phyloP scores from a whole-genome alignment of 2,329 filamentous ascomycete genomes.

The Aureobasidium sp. region DNA sequence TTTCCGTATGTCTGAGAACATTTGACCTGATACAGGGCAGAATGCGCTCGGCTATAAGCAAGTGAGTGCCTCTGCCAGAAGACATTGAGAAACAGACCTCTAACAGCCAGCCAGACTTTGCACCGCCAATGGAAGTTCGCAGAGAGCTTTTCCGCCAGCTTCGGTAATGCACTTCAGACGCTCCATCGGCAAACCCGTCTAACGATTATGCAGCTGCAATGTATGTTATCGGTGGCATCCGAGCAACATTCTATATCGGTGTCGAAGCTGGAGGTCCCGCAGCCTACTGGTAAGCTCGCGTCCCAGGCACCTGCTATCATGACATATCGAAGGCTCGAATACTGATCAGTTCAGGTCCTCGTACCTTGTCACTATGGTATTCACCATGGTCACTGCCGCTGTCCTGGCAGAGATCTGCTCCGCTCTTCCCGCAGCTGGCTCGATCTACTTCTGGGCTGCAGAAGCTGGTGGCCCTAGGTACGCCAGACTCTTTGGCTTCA shows the following conservation, averaged over 20 bases:
- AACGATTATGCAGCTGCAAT: constrained; percentile 43
- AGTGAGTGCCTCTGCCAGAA: constrained; percentile 31
- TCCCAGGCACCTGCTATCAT: neutral
- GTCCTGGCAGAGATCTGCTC: constrained; percentile 56
- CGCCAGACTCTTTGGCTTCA: constrained; percentile 51
- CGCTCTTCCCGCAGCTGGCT: constrained; percentile 51
- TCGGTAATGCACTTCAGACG: constrained; percentile 36
- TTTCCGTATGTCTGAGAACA: constrained; percentile 11
- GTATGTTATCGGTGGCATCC: constrained; percentile 55
- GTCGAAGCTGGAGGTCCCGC: constrained; percentile 55
- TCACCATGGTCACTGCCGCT: constrained; percentile 55
- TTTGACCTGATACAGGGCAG: constrained; percentile 25
- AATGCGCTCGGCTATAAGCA: constrained; percentile 50
- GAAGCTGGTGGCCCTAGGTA: constrained; percentile 50
- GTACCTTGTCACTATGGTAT: constrained; percentile 53
- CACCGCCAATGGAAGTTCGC: constrained; percentile 52
- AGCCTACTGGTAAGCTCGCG: constrained; percentile 47
- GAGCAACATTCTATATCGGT: constrained; percentile 55
- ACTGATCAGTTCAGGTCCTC: constrained; percentile 42
- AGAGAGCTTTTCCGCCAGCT: constrained; percentile 54
- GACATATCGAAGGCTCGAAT: neutral
- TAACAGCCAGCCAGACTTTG: constrained; percentile 39
- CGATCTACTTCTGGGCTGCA: constrained; percentile 57
- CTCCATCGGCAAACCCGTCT: constrained; percentile 8
- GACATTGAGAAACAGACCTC: constrained; percentile 7